Conservation (phyloP, 129 eudicot genomes). For the Pittosporum tobira region DNA sequence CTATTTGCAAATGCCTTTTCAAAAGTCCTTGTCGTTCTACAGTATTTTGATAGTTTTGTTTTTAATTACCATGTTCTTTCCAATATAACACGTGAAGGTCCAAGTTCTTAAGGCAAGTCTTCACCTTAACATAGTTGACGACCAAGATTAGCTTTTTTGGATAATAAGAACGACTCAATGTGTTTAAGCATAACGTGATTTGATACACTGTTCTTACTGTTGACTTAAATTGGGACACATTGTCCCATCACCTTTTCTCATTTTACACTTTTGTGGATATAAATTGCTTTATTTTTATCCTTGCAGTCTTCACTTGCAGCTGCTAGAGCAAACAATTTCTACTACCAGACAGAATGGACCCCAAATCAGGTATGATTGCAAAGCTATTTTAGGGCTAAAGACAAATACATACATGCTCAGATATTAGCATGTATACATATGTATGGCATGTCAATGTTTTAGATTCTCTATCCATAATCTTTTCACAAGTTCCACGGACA, state of each 20-base stretch:
- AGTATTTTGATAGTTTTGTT: too few relatives aligned
- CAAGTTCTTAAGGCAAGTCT: too few relatives aligned
- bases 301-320: constrained; percentile 96
- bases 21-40: too few relatives aligned
- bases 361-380: constrained; percentile 62
- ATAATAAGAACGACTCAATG: too few relatives aligned
- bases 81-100: too few relatives aligned
- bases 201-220: not conserved
- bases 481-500: constrained; percentile 79
- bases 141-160: too few relatives aligned
- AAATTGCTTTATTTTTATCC: constrained; percentile 14
- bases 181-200: too few relatives aligned
- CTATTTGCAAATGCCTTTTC: too few relatives aligned
- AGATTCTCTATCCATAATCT: constrained; percentile 3
- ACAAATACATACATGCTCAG: not conserved
- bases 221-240: not conserved
- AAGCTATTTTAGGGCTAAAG: not conserved
- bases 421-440: too few relatives aligned
- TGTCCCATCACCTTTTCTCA: not conserved
- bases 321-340: constrained; percentile 96
- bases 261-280: not conserved
- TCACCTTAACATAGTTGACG: too few relatives aligned
- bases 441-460: too few relatives aligned
- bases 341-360: constrained; percentile 97
- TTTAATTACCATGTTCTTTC: too few relatives aligned